These are phyloP conservation scores for Arthrinium phaeospermum DNA, from an alignment of 2,329 filamentous ascomycete genomes.

Conservation along the genomic window DNA sequence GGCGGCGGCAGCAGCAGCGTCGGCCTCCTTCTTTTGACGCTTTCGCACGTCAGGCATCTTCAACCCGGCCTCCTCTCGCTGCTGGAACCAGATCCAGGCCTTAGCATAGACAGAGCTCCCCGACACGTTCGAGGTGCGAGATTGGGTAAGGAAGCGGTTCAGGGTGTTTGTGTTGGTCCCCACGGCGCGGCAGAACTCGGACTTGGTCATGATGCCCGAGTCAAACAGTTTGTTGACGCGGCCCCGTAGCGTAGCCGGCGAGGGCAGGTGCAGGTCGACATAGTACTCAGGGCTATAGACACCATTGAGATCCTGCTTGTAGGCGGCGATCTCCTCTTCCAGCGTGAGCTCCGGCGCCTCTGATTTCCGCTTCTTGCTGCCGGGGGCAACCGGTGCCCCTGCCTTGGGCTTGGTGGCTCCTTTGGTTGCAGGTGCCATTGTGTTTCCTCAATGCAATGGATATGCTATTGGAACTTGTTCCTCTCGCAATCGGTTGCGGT, in stretches of 20 bases:
- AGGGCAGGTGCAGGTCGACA: conserved; percentile 23
- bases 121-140: conserved; percentile 26
- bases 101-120: conserved; percentile 24
- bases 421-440: neutral
- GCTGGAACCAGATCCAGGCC: conserved; percentile 33
- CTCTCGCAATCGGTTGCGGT: neutral
- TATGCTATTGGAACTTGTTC: neutral
- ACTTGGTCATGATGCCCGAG: conserved; percentile 33
- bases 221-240: conserved; percentile 33
- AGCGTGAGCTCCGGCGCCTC: conserved; percentile 23
- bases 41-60: conserved; percentile 35
- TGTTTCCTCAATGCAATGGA: neutral
- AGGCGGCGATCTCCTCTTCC: conserved; percentile 34
- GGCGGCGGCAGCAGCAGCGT: conserved; percentile 22
- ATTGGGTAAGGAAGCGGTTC: conserved; percentile 27
- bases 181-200: conserved; percentile 31
- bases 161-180: conserved; percentile 24
- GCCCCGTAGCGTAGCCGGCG: conserved; percentile 28
- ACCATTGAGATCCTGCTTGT: conserved; percentile 34
- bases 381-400: neutral
- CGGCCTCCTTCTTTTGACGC: conserved; percentile 29
- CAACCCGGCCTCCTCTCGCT: conserved; percentile 31
- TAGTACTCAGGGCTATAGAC: conserved; percentile 21
- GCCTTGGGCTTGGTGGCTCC: neutral
- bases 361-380: conserved; percentile 33